phyloP scores from a whole-genome alignment of 2,329 filamentous ascomycete species.

The Aureobasidium pullulans region DNA sequence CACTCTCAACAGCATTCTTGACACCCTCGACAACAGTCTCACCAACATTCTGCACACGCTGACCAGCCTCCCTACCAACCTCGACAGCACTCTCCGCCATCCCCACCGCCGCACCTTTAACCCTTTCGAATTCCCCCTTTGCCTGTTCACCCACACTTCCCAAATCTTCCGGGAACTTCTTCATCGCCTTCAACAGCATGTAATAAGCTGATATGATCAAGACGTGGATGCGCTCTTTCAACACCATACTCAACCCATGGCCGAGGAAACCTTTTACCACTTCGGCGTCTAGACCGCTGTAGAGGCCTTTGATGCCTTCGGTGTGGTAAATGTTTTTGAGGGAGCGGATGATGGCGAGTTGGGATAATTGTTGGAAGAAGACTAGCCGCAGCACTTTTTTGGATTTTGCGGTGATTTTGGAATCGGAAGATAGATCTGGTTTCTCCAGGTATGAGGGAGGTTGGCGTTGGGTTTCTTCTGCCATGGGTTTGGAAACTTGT shows the following conservation, averaged over 20 bases:
- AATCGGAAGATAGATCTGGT: constrained; percentile 1
- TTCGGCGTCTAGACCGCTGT: constrained; percentile 69
- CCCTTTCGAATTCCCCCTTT: constrained; percentile 14
- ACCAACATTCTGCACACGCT: constrained; percentile 25
- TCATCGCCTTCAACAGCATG: constrained; percentile 45
- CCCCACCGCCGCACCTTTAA: constrained; percentile 10
- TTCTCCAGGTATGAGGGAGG: constrained; percentile 7
- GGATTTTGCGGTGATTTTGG: constrained; percentile 9
- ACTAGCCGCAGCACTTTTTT: constrained; percentile 17
- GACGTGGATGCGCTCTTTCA: constrained; percentile 70
- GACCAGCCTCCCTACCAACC: constrained; percentile 23
- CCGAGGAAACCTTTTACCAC: constrained; percentile 77
- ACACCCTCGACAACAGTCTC: constrained; percentile 16
- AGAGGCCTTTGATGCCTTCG: constrained; percentile 64
- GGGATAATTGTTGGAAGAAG: constrained; percentile 19
- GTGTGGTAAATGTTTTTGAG: constrained; percentile 26
- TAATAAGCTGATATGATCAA: constrained; percentile 68
- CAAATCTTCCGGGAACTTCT: constrained; percentile 35
- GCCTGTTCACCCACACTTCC: constrained; percentile 20
- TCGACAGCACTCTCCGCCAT: constrained; percentile 14
- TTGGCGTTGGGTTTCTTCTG: background rate
- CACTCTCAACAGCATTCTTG: constrained; percentile 3
- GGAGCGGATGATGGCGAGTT: constrained; percentile 24
- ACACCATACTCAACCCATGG: constrained; percentile 80
- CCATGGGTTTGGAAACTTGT: constrained; percentile 46